Evolutionary conservation across 2,329 filamentous ascomycete genomes (phyloP), one percentile per base, ranked within the genome.

Genomic region (Grosmannia clavigera): DNA sequence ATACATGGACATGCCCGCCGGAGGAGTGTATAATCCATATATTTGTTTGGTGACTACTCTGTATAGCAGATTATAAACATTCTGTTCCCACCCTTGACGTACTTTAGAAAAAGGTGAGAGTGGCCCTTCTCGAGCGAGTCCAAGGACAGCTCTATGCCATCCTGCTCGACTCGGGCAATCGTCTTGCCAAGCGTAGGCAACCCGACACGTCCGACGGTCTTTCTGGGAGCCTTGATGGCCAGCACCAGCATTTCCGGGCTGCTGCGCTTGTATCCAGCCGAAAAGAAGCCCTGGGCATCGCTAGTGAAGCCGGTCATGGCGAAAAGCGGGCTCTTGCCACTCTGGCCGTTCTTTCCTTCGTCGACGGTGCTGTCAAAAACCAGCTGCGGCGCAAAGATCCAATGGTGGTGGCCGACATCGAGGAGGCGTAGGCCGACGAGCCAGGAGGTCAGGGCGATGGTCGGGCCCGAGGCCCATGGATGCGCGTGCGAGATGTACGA

Each of bases 381-480:
- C 27, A 55, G 33, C 53, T 25, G 53, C n/a, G 53, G 53, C 9
- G 25, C 53, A 22, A 55, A 22, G 33, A 55, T 4, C 53, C 53
- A 55, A n/a, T 12, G 33, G 19, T 16, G 11, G 31, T 40, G 31
- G 53, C 53, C 53, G n/a, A 40, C 31, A 19, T 40, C 33, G 16
- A 25, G 19, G 7, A 55, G 31, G 3, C 53, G 29, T 29, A 59
- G 29, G 3, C 58, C 58, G 38, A 59, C 58, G 27, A 59, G 52
- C 48, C 52, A 59, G 2, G 27, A 27, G 1, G 72, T 77, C 61
- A 80, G 65, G 3, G 76, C 73, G 54, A 72, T 72, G 2, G 76
- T 76, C 12, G 77, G 77, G 0, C 77, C 77, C 0, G 74, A 74
- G 22, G 72, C 72, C 77, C 77, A 79, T 5, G 77, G 76, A 66